Conservation (phyloP, 345 rosid genomes). For the Cardamine occulta region DNA sequence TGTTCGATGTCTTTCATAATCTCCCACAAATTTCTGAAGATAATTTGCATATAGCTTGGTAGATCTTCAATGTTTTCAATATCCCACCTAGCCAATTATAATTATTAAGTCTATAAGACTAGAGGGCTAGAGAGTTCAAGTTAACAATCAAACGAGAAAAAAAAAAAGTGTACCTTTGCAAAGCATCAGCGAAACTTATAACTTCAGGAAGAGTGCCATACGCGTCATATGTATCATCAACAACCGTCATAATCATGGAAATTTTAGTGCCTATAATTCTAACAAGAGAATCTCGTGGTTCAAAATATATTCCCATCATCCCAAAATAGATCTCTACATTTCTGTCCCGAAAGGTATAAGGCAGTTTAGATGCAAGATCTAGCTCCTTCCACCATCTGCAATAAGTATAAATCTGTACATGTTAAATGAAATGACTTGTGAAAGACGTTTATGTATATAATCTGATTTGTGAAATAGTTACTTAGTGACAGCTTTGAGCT, state of each 20-base stretch:
- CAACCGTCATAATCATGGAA: not conserved
- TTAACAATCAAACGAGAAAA: not conserved
- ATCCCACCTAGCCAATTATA: conserved; percentile 6
- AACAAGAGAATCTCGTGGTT: conserved; percentile 14
- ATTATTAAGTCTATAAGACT: not conserved
- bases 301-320: not conserved
- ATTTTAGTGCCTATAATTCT: conserved; percentile 15
- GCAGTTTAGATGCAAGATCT: conserved; percentile 8
- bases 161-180: not conserved
- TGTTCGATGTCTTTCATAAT: not conserved
- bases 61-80: not conserved
- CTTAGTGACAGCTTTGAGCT: conserved; percentile 6
- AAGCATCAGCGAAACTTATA: not conserved
- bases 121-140: not conserved
- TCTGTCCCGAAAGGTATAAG: conserved; percentile 1
- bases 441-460: not conserved
- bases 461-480: not conserved
- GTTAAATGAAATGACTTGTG: not conserved
- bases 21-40: not conserved
- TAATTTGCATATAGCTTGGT: conserved; percentile 13
- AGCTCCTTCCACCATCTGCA: conserved; percentile 28
- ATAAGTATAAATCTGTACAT: not conserved
- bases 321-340: not conserved
- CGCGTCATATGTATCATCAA: conserved; percentile 20
- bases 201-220: conserved; percentile 31